phyloP scores from a whole-genome alignment of 768 basidiomycete genomes.

The Stropharia rugosoannulata region DNA sequence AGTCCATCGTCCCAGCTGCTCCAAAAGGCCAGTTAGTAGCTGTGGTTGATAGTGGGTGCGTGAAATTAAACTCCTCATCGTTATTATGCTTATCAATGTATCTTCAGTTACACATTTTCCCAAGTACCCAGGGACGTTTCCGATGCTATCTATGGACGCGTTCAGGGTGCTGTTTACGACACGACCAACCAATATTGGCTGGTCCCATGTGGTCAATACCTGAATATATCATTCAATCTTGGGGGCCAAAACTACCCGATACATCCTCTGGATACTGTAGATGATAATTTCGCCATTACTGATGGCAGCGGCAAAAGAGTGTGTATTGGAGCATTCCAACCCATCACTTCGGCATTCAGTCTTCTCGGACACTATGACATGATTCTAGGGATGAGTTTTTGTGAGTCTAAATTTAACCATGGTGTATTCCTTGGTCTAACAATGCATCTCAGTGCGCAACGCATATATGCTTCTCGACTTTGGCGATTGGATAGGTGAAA shows the following conservation, averaged over 20 bases:
- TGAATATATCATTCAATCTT: constrained; percentile 72
- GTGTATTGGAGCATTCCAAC: constrained; percentile 80
- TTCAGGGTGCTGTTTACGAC: constrained; percentile 70
- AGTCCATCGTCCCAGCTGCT: constrained; percentile 70
- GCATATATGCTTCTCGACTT: constrained; percentile 71
- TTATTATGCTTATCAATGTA: neutral
- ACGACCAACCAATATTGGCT: constrained; percentile 58
- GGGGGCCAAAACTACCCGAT: constrained; percentile 68
- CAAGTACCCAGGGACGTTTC: constrained; percentile 75
- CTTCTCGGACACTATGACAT: constrained; percentile 77
- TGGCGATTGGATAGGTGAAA: constrained; percentile 60
- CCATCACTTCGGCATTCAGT: constrained; percentile 79
- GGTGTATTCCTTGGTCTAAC: constrained; percentile 5
- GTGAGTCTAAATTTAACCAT: constrained; percentile 37
- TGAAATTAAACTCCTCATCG: constrained; percentile 14
- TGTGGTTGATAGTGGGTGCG: constrained; percentile 71
- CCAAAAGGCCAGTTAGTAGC: constrained; percentile 65
- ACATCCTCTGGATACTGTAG: constrained; percentile 70
- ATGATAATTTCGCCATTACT: constrained; percentile 53
- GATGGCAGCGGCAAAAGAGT: constrained; percentile 50
- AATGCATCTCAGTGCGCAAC: constrained; percentile 61
- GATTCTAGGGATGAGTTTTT: constrained; percentile 80
- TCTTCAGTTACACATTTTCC: constrained; percentile 35
- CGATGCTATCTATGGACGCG: constrained; percentile 79
- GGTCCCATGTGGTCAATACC: constrained; percentile 70